Evolutionary conservation across 2,329 filamentous ascomycete species (phyloP).

Genomic region (Thermochaetoides dissita): DNA sequence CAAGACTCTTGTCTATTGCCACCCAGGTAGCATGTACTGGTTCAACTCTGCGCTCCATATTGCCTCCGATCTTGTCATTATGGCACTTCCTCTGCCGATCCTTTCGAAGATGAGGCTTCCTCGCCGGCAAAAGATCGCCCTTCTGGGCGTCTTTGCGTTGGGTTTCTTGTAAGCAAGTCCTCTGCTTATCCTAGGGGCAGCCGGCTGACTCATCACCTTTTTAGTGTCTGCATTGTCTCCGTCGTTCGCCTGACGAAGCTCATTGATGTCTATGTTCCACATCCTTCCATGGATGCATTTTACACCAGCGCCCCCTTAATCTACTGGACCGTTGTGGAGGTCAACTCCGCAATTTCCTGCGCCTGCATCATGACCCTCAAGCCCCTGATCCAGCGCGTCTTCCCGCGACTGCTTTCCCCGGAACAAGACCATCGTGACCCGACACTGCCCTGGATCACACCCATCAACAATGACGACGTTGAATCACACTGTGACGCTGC

Average conservation of each 20-base stretch:
- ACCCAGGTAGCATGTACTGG: constrained; percentile 15
- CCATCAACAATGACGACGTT: constrained; percentile 1
- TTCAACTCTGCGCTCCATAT: constrained; percentile 16
- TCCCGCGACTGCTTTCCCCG: constrained; percentile 11
- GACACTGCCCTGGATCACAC: constrained; percentile 13
- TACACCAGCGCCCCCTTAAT: constrained; percentile 19
- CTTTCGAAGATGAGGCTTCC: constrained; percentile 13
- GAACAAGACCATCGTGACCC: constrained; percentile 6
- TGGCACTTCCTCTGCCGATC: constrained; percentile 15
- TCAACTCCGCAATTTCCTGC: constrained; percentile 23
- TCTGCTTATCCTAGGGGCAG: too few relatives aligned
- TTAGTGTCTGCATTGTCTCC: constrained; percentile 24
- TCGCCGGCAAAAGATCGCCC: constrained; percentile 14
- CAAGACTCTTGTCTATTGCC: constrained; percentile 12
- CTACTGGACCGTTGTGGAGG: constrained; percentile 24
- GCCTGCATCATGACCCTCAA: constrained; percentile 26
- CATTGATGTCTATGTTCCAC: constrained; percentile 7
- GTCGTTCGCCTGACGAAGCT: constrained; percentile 20
- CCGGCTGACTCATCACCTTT: background rate
- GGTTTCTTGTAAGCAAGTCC: constrained; percentile 15
- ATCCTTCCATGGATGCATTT: constrained; percentile 14
- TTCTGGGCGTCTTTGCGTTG: constrained; percentile 15
- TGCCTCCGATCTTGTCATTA: constrained; percentile 14
- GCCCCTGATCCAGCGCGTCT: constrained; percentile 22
- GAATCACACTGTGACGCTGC: too few relatives aligned